Conservation (phyloP, 208 protist species). For the Angomonas ambiguus region DNA sequence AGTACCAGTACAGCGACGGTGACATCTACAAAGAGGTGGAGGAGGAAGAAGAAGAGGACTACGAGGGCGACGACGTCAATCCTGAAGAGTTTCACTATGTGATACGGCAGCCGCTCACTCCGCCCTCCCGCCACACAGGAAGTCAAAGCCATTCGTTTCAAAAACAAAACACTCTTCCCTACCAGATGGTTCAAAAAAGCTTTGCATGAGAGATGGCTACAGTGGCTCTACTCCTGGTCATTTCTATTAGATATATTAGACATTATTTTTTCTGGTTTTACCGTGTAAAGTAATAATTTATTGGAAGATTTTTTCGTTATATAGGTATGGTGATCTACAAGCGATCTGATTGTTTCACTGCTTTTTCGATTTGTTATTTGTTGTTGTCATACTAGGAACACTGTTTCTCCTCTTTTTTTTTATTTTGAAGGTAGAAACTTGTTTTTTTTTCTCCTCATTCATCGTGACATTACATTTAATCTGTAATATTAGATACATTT, state of each 20-base stretch:
- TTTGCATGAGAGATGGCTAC: background rate
- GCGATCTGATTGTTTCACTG: background rate
- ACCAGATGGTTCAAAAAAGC: background rate
- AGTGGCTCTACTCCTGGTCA: background rate
- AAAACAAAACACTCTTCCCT: background rate
- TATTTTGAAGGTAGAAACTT: background rate
- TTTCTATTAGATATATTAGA: background rate
- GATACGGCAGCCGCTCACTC: background rate
- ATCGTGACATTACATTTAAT: slow-evolving; percentile 14
- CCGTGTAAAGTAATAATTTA: background rate
- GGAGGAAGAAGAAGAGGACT: slow-evolving; percentile 10
- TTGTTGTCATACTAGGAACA: slow-evolving; percentile 9
- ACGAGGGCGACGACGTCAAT: background rate
- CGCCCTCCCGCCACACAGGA: background rate
- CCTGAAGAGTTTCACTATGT: background rate
- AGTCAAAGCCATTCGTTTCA: background rate
- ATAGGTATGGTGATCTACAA: too few relatives aligned
- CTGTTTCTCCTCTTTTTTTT: background rate
- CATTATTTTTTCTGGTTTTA: background rate
- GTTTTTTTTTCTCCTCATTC: slow-evolving; percentile 1
- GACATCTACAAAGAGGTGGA: background rate
- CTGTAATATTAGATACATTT: slow-evolving; percentile 10
- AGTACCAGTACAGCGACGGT: background rate
- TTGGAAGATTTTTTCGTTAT: too few relatives aligned
- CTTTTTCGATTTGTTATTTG: slow-evolving; percentile 13